Base-by-base conservation (phyloP, 2,329 filamentous ascomycete genomes). In the Daldinia sp. region DNA sequence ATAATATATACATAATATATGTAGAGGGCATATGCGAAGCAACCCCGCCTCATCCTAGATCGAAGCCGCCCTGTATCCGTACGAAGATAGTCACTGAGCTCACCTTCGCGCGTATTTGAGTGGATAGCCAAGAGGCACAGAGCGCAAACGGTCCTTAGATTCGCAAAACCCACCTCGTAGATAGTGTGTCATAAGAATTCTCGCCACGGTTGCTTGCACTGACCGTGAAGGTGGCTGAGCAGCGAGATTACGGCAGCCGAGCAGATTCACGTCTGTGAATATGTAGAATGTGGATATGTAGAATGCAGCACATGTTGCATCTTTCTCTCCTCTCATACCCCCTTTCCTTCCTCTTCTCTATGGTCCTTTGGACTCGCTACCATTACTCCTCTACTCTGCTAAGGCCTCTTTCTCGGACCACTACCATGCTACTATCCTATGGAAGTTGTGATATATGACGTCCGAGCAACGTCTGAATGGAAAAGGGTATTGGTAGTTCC, bases 401-500 rank as follows among this genome's bases (percentile, higher is more conserved):
- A 19, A 52, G 47, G 39, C 50, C 25, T 32, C 45, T 34, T 41
- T 35, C 41, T 39, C 37, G 41, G 45, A 45, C 35, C 19, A 25
- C 7, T 35, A 35, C 50, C 23, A 52, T 49, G 13, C 39, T 21
- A 35, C 50, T 30, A 52, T 49, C 15, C 39, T 21, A 10, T 45
- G 21, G 25, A 29, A 53, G 48, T 27, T 27, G 30, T 60, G 45
- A 5, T 43, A 23, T 43, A 43, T 43, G 39, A 43, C 47, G 47
- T 60, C 39, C 17, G 41, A 43, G 56, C 55, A n/a, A 68, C 63
- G 65, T 63, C 59, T 48, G 56, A 68, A 63, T 59, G 65, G n/a
- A n/a, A n/a, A 61, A 67, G 32, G 59, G 54, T 27, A 39, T 49
- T 49, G 52, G 35, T 51, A 62, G 64, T 61, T 55, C 43, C 43